Evolutionary conservation across 2,329 filamentous ascomycete genomes (phyloP), one percentile per base, ranked within the genome.

Genomic region (Pseudohalonectria lignicola): DNA sequence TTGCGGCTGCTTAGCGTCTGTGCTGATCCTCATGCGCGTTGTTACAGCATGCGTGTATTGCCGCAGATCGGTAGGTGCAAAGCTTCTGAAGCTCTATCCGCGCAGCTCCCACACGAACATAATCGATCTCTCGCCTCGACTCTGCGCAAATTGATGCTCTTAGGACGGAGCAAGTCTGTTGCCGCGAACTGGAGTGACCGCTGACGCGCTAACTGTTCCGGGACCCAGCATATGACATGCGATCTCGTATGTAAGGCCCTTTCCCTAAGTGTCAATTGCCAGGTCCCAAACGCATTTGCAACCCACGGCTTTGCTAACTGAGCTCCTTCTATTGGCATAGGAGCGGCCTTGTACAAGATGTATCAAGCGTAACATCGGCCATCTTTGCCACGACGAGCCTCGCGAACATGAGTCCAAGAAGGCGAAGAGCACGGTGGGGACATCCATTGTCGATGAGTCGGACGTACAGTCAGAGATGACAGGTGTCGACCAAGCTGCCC

Each of bases 311-410:
- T 56, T 53, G 52, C 47, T n/a, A n/a, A n/a, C n/a, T n/a, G n/a
- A n/a, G n/a, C n/a, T n/a, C n/a, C n/a, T n/a, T n/a, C n/a, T n/a
- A n/a, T n/a, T n/a, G n/a, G n/a, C n/a, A 54, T 61, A 93, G 86
- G 86, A 94, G 68, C 82, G 92, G 58, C 92, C 92, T 54, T 98
- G 92, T 74, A 90, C 86, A 53, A 78, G 92, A 64, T 98, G 92
- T 69, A 86, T 96, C 64, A 98, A 96, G 67, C 82, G 92, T 55
- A 94, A 94, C 65, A 98, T 98, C 60, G 92, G 90, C 53, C 92
- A 98, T 63, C 74, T 98, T 48, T 98, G 92, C 63, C 92, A 95
- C 66, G 92, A 98, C 63, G 92, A 96, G 63, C 90, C 88, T 49
- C 81, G 90, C 60, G 90, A 98, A 54, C 69, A 79, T 49, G 76